Evolutionary conservation across 371 early-diverging fungal species (phyloP).

Genomic region (Furculomyces boomerangus): DNA sequence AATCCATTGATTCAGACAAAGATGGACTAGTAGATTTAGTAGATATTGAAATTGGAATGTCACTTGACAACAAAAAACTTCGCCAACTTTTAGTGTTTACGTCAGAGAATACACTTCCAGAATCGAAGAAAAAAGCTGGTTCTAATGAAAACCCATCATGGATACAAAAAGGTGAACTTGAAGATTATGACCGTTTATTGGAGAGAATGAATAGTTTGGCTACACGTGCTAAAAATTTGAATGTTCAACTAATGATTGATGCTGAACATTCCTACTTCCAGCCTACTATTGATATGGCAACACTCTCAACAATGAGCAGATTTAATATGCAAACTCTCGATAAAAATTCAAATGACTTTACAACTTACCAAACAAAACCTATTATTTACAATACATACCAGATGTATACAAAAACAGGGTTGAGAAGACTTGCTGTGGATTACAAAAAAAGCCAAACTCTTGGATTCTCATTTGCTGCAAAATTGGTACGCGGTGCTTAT

Average conservation of each 20-base stretch:
- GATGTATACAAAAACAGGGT: conserved; percentile 73
- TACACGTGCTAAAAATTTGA: conserved; percentile 32
- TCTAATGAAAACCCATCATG: neutral
- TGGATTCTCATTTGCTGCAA: conserved; percentile 66
- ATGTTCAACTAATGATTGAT: conserved; percentile 74
- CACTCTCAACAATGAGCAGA: conserved; percentile 38
- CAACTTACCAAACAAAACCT: conserved; percentile 17
- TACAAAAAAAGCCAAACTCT: conserved; percentile 41
- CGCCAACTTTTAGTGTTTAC: no score
- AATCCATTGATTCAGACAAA: conserved; percentile 28
- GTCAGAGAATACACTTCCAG: conserved; percentile 14
- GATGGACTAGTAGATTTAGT: conserved; percentile 39
- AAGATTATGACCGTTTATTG: conserved; percentile 49
- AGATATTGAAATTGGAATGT: conserved; percentile 34
- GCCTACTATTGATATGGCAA: conserved; percentile 74
- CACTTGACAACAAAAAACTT: conserved; percentile 31
- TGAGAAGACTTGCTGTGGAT: conserved; percentile 45
- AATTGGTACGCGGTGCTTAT: conserved; percentile 88
- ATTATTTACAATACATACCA: conserved; percentile 87
- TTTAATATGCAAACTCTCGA: conserved; percentile 35
- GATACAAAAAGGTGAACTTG: conserved; percentile 26
- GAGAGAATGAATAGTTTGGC: conserved; percentile 42
- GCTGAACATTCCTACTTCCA: conserved; percentile 92
- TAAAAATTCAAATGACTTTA: conserved; percentile 1
- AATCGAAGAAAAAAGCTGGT: conserved; percentile 1